These are phyloP conservation scores for Trypanosoma mega DNA, from an alignment of 208 protist species.

Conservation along the genomic window DNA sequence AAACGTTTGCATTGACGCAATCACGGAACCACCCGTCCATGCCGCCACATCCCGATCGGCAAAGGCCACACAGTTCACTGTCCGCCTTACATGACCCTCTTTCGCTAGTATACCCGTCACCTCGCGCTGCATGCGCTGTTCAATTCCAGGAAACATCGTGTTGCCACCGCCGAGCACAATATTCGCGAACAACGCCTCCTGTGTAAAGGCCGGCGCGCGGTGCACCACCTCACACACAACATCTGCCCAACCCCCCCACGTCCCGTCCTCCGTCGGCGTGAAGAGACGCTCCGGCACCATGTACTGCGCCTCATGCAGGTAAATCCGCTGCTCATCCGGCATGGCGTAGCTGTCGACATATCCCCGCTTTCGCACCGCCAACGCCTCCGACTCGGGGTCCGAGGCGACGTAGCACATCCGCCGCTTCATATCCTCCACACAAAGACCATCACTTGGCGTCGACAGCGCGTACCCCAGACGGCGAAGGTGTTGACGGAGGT, in stretches of 20 bases:
- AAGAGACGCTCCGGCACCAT: constrained; percentile 89
- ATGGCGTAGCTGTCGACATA: constrained; percentile 50
- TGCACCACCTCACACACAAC: constrained; percentile 53
- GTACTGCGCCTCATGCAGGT: constrained; percentile 77
- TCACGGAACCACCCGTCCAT: constrained; percentile 89
- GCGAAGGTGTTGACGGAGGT: constrained; percentile 57
- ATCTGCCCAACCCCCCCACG: constrained; percentile 44
- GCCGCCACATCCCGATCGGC: constrained; percentile 66
- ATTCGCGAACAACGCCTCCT: constrained; percentile 72
- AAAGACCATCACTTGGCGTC: constrained; percentile 49
- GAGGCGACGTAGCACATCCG: constrained; percentile 66
- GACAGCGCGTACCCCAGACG: constrained; percentile 91
- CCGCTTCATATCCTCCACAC: constrained; percentile 83
- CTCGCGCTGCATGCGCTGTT: constrained; percentile 78
- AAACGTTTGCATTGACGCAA: constrained; percentile 72
- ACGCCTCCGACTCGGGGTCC: constrained; percentile 35
- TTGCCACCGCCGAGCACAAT: constrained; percentile 95
- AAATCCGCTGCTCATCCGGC: constrained; percentile 89
- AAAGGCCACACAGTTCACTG: constrained; percentile 62
- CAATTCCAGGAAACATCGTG: constrained; percentile 76
- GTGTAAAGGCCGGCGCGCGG: constrained; percentile 33
- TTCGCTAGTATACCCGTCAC: constrained; percentile 28
- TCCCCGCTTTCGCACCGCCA: constrained; percentile 17
- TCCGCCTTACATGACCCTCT: not conserved
- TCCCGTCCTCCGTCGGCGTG: constrained; percentile 42